Base-by-base conservation (phyloP, 192 early-diverging fungal species). In the Coemansia sp. region DNA sequence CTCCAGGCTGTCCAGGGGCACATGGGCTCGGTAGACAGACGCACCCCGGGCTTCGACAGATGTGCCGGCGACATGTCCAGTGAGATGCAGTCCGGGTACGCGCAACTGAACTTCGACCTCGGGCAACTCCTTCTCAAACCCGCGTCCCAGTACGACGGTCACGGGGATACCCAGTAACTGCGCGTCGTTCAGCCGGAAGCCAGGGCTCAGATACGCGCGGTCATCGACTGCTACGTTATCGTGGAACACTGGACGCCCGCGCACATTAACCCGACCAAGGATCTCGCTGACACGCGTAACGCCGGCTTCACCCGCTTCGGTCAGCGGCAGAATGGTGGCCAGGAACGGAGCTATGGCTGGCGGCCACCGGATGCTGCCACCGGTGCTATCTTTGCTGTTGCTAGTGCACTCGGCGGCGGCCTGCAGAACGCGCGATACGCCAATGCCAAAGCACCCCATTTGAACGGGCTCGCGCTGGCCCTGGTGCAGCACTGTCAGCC, bases 361-460 rank as follows among this genome's bases (percentile, higher is more conserved):
- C 5, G 94, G 94, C 94, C 94, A 96, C 20, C 81, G 75, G 30
- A 96, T 80, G 3, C 62, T 58, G 3, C 44, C 54, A 6, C 75
- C 60, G 6, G 64, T 57, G 58, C 85, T 84, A 43, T 84, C 69
- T 46, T 75, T 77, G 58, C 85, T 84, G 43, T 84, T 71, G 49
- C 77, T 77, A 47, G 75, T 72, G 20, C 80, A 78, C 39, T 89
- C 90, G 14, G 87, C 81, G 8, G 91, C 80, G 6, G 92, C 86
- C n/a, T 89, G 86, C 9, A 94, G 55, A 11, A 93, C 53, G 3
- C 93, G 79, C n/a, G 87, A 84, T 2, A 96, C 67, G 26, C 94
- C 94, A 24, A 96, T 82, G 22, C 92, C 92, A 50, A 83, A 94
- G 72, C 94, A 94, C 25, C 93, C 92, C 92, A 94, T 94, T 52